Conservation (phyloP, 352 stramenopile genomes). For the Phytophthora fragariae region DNA sequence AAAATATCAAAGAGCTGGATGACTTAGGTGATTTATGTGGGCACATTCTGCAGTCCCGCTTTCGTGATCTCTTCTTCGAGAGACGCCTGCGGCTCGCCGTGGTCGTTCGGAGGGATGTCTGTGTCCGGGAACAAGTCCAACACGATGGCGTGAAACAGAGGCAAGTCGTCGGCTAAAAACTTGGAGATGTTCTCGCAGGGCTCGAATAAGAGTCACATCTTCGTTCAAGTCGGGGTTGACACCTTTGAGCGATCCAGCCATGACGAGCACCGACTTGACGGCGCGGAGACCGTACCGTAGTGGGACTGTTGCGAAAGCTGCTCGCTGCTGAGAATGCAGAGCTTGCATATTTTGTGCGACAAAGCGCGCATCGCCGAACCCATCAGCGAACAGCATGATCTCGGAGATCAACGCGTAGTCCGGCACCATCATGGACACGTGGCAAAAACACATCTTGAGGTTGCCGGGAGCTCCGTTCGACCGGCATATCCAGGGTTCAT, state of each 20-base stretch:
- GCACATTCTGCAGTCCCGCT: slow-evolving; percentile 66
- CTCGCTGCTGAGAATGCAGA: slow-evolving; percentile 94
- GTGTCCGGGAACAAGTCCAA: slow-evolving; percentile 88
- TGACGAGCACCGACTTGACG: slow-evolving; percentile 94
- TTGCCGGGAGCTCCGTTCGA: slow-evolving; percentile 96
- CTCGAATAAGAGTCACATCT: slow-evolving; percentile 91
- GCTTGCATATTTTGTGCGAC: slow-evolving; percentile 96
- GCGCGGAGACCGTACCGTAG: slow-evolving; percentile 94
- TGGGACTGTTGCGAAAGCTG: slow-evolving; percentile 95
- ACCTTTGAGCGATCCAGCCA: slow-evolving; percentile 92
- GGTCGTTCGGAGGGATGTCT: slow-evolving; percentile 87
- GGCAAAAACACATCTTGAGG: slow-evolving; percentile 96
- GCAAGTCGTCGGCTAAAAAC: slow-evolving; percentile 93
- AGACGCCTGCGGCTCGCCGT: slow-evolving; percentile 78
- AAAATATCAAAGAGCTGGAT: slow-evolving; percentile 96
- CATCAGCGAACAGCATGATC: slow-evolving; percentile 97
- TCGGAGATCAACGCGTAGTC: slow-evolving; percentile 96
- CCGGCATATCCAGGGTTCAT: slow-evolving; percentile 98
- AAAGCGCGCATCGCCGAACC: slow-evolving; percentile 94
- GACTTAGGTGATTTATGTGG: slow-evolving; percentile 92
- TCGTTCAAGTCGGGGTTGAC: slow-evolving; percentile 78
- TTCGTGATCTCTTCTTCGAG: slow-evolving; percentile 70
- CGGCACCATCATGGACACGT: slow-evolving; percentile 97
- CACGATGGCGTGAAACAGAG: slow-evolving; percentile 93
- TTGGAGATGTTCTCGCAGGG: slow-evolving; percentile 94